Conservation (phyloP, 331 rosid species). For the Malus hybrid region DNA sequence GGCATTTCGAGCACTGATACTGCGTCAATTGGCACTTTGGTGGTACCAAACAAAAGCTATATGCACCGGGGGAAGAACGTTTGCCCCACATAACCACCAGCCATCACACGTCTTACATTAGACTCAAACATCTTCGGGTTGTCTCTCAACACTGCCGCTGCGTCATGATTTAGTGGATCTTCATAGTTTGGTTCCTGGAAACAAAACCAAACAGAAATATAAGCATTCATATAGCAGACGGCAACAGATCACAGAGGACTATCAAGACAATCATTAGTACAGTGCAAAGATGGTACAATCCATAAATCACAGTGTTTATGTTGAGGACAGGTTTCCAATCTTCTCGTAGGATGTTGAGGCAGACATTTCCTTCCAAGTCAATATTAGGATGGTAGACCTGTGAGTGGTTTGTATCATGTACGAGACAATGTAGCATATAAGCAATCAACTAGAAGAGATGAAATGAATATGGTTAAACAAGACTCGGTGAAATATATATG, state of each 20-base stretch:
- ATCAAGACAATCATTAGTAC: slow-evolving; percentile 24
- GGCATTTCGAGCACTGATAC: slow-evolving; percentile 26
- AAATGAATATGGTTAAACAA: not conserved
- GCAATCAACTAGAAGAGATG: not conserved
- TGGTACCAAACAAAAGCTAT: slow-evolving; percentile 26
- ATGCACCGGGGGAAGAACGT: slow-evolving; percentile 70
- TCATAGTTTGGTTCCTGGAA: slow-evolving; percentile 80
- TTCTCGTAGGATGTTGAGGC: slow-evolving; percentile 90
- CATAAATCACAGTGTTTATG: slow-evolving; percentile 75
- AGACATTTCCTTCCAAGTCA: slow-evolving; percentile 95
- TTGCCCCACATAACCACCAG: slow-evolving; percentile 91
- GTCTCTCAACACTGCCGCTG: slow-evolving; percentile 85
- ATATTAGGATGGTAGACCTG: slow-evolving; percentile 94
- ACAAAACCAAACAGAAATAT: slow-evolving; percentile 2
- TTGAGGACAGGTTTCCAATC: slow-evolving; percentile 98
- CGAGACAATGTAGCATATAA: not conserved
- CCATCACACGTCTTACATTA: slow-evolving; percentile 84
- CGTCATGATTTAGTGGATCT: slow-evolving; percentile 92
- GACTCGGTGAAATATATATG: not conserved
- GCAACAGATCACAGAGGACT: not conserved
- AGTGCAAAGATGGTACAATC: slow-evolving; percentile 84
- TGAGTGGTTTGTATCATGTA: slow-evolving; percentile 2
- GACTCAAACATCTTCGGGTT: slow-evolving; percentile 69
- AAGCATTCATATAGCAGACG: slow-evolving; percentile 1
- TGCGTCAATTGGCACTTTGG: slow-evolving; percentile 22